Evolutionary conservation across 306 rosid genomes (phyloP).

Genomic region (Trichosanthes truncata): DNA sequence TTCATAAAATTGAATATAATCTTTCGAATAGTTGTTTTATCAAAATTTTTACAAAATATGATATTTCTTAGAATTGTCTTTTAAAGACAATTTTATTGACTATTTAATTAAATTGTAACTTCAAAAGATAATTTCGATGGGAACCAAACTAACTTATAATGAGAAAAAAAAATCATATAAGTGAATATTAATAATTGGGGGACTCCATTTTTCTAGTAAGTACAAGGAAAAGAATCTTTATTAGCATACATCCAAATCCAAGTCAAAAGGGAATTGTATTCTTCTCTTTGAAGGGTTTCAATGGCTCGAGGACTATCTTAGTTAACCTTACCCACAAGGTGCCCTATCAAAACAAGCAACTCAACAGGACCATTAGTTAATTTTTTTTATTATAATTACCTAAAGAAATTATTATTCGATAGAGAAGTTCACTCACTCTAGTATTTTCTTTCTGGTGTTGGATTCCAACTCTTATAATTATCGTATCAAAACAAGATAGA

Average conservation of each 20-base stretch:
- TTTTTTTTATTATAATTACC: not conserved
- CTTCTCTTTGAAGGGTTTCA: not conserved
- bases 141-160: not conserved
- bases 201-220: not conserved
- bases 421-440: not conserved
- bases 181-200: not conserved
- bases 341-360: conserved; percentile 4
- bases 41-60: no score
- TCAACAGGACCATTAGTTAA: not conserved
- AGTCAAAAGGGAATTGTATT: conserved; percentile 1
- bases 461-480: no score
- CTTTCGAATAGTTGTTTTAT: no score
- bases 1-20: no score
- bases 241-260: not conserved
- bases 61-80: not conserved
- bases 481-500: not conserved
- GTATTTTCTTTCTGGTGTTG: no score
- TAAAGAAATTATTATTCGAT: not conserved
- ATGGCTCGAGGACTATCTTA: not conserved
- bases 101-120: not conserved
- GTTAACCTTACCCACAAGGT: not conserved
- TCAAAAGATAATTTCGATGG: not conserved
- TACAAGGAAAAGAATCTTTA: not conserved
- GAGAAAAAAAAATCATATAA: not conserved
- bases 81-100: not conserved